Conservation (phyloP, 768 basidiomycete species). For the Lactarius trivialis region DNA sequence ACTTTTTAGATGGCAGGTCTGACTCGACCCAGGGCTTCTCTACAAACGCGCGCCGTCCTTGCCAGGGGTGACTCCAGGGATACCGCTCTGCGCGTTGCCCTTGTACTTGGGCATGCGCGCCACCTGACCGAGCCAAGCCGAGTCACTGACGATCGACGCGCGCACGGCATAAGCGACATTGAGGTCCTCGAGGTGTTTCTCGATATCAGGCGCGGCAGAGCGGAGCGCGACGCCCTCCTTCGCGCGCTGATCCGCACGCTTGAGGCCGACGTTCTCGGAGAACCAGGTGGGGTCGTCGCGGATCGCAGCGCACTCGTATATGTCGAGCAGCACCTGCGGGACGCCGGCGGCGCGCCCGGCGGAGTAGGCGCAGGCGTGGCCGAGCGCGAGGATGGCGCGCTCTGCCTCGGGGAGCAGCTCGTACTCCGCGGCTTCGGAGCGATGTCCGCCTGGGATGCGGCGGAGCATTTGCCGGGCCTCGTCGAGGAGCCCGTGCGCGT, state of each 20-base stretch:
- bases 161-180: slow-evolving; percentile 12
- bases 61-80: slow-evolving; percentile 1
- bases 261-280: slow-evolving; percentile 19
- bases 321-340: slow-evolving; percentile 16
- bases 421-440: slow-evolving; percentile 15
- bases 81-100: slow-evolving; percentile 1
- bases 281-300: slow-evolving; percentile 22
- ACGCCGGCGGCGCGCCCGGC: slow-evolving; percentile 15
- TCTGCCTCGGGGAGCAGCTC: slow-evolving; percentile 24
- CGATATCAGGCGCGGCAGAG: slow-evolving; percentile 14
- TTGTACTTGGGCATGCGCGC: slow-evolving; percentile 1
- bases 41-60: not conserved
- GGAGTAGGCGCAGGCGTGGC: slow-evolving; percentile 22
- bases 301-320: slow-evolving; percentile 22
- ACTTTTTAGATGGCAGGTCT: not conserved
- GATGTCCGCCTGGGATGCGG: slow-evolving; percentile 9
- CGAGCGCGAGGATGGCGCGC: slow-evolving; percentile 17
- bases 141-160: slow-evolving; percentile 22
- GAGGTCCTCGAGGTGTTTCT: slow-evolving; percentile 13
- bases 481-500: slow-evolving; percentile 11
- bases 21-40: not conserved
- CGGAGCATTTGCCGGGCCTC: not conserved
- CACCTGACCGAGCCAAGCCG: slow-evolving; percentile 3
- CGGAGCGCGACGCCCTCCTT: not conserved
- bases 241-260: slow-evolving; percentile 5